Conservation (phyloP, 78 protist species). For the Pigoraptor vietnamica region DNA sequence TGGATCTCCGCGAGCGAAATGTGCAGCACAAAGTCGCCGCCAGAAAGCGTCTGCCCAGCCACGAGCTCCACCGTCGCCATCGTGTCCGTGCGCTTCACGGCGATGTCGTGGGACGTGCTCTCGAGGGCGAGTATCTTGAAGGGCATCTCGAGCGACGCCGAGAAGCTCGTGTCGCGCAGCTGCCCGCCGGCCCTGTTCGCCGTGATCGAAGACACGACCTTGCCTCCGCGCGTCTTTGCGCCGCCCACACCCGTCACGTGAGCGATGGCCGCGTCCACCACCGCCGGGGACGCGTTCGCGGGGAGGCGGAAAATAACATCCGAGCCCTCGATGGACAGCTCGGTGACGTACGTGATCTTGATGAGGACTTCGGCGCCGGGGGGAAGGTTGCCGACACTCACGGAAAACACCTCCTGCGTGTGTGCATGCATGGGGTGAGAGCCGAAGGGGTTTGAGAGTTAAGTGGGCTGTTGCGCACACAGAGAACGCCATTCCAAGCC, state of each 20-base stretch:
- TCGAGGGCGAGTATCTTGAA: neutral
- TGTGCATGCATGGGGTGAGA: neutral
- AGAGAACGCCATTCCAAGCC: too few species aligned
- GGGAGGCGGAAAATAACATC: conserved; percentile 52
- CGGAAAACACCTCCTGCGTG: neutral
- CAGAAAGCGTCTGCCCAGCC: neutral
- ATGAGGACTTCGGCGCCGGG: conserved; percentile 46
- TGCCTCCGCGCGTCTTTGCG: neutral
- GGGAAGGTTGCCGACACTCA: conserved; percentile 72
- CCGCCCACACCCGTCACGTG: conserved; percentile 5
- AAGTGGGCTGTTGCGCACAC: neutral
- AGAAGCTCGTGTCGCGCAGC: neutral
- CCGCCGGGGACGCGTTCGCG: conserved; percentile 35
- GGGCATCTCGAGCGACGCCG: conserved; percentile 25
- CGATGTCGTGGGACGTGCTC: neutral
- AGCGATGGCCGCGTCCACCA: neutral
- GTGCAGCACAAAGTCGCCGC: conserved; percentile 30
- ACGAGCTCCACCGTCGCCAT: conserved; percentile 34
- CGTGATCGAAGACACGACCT: neutral
- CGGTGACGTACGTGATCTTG: conserved; percentile 56
- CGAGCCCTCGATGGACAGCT: conserved; percentile 52
- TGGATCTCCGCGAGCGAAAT: conserved; percentile 34
- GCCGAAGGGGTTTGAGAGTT: too few species aligned
- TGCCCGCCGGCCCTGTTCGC: neutral
- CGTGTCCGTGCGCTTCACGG: conserved; percentile 34